Evolutionary conservation across 805 yeast genomes (phyloP), one percentile per base, ranked within the genome.

Genomic region (Candida nemodendra): DNA sequence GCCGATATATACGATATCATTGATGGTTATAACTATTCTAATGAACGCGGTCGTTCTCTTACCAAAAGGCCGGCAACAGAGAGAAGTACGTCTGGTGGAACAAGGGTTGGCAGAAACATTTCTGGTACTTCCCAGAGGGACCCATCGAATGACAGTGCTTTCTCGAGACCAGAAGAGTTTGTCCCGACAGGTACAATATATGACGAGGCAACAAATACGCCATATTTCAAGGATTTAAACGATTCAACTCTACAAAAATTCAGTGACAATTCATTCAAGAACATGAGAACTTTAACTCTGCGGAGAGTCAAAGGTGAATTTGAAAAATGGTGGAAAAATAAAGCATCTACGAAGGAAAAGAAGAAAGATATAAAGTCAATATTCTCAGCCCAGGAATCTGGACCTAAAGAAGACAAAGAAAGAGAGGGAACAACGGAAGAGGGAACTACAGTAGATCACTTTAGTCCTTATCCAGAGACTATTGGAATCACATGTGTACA

Each of bases 1-100:
- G 41, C 48, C 2, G 51, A 47, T 39, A 36, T 47, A 11, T 47
- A 47, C 23, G 51, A 47, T 30, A 47, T 47, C 15, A 42, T 47
- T 19, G 51, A 47, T 39, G 48, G 44, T 26, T 47, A 47, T 30
- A 45, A 42, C 31, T 45, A 47, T 28, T 25, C 47, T 7, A 18
- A 31, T 15, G 48, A 44, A 21, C 41, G 48, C 8, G 48, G 47
- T 8, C 23, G 47, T 18, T 34, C 47, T 13, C 16, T 39, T 15
- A 16, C 21, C 19, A 36, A 42, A 19, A 31, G 28, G 23, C 36
- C 44, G 1, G 47, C 45, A 7, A 18, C 37, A 15, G 41, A 37
- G 21, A 26, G 47, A n/a, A 42, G 45, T 37, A 27, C 18, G 12
- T 45, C 47, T 12, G 30, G 30, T 7, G 24, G 7, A 21, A 21